These are phyloP conservation scores for Coniochaeta hoffmannii DNA, from an alignment of 2,329 filamentous ascomycete species.

Conservation along the genomic window DNA sequence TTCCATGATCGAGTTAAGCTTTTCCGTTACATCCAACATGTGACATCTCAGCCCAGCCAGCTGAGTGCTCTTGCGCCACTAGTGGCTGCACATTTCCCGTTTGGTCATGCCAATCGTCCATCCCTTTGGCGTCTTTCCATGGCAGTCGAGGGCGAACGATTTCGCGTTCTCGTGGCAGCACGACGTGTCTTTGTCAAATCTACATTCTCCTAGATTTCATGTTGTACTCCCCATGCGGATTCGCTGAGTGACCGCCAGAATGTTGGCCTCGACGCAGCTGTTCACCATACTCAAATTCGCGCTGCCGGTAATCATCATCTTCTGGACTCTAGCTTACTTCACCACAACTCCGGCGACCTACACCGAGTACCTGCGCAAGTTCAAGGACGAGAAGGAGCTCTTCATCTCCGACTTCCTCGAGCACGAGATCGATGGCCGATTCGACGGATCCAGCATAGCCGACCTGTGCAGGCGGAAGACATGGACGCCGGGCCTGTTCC, in stretches of 20 bases:
- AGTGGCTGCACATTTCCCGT: background rate
- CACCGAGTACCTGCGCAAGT: slow-evolving; percentile 23
- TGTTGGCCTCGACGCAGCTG: slow-evolving; percentile 18
- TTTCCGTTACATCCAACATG: background rate
- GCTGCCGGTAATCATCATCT: slow-evolving; percentile 14
- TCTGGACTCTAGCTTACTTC: slow-evolving; percentile 19
- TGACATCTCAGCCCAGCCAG: background rate
- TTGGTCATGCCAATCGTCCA: background rate
- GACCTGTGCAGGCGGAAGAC: slow-evolving; percentile 26
- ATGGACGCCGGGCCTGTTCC: slow-evolving; percentile 33
- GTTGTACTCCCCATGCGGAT: background rate
- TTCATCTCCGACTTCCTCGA: slow-evolving; percentile 26
- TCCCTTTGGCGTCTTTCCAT: background rate
- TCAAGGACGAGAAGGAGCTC: slow-evolving; percentile 22
- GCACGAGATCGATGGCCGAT: slow-evolving; percentile 22
- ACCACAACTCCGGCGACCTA: slow-evolving; percentile 14
- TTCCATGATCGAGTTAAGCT: background rate
- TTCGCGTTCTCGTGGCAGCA: background rate
- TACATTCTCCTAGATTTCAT: background rate
- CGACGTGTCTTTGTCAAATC: background rate
- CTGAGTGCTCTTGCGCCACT: background rate
- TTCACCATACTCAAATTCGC: slow-evolving; percentile 18
- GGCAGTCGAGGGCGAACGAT: background rate
- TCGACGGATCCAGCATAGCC: slow-evolving; percentile 22
- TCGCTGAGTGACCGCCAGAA: slow-evolving; percentile 8